A percentile compares a stretch with the other conserved stretches of the same genome.
phyloP scores from a whole-genome alignment of 2,329 filamentous ascomycete species.

The Torrubiella hemipterigena region DNA sequence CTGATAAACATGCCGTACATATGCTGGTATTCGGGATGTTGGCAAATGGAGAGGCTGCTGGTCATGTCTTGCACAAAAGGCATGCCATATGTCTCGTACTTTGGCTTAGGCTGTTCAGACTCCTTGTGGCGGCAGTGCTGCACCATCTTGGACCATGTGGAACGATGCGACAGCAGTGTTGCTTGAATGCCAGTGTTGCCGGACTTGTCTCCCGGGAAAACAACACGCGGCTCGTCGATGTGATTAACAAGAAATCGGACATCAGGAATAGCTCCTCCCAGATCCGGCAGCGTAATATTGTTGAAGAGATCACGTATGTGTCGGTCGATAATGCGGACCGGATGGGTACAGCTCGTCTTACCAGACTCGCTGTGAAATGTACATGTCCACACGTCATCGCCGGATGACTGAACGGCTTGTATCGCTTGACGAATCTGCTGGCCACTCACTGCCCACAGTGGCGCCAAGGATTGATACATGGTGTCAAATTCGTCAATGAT shows the following conservation, averaged over 20 bases:
- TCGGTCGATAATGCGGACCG: slow-evolving; percentile 18
- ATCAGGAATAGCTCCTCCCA: slow-evolving; percentile 18
- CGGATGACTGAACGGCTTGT: slow-evolving; percentile 10
- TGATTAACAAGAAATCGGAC: slow-evolving; percentile 32
- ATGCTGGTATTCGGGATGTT: slow-evolving; percentile 27
- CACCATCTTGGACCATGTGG: too few relatives aligned
- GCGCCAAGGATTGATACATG: slow-evolving; percentile 25
- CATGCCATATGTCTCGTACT: slow-evolving; percentile 14
- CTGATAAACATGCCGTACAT: slow-evolving; percentile 32
- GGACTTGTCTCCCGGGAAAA: slow-evolving; percentile 10
- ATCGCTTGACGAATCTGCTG: slow-evolving; percentile 18
- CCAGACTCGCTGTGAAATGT: slow-evolving; percentile 12
- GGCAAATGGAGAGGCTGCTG: slow-evolving; percentile 25
- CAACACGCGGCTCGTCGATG: slow-evolving; percentile 34
- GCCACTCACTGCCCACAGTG: slow-evolving; percentile 27
- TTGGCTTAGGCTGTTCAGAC: too few relatives aligned
- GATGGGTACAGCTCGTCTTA: slow-evolving; percentile 21
- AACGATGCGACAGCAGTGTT: slow-evolving; percentile 15
- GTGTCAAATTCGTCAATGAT: slow-evolving; percentile 40
- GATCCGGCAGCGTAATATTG: slow-evolving; percentile 12
- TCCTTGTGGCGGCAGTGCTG: too few relatives aligned
- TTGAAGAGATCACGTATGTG: slow-evolving; percentile 19
- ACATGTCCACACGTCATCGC: slow-evolving; percentile 25
- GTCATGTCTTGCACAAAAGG: slow-evolving; percentile 22
- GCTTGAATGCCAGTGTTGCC: slow-evolving; percentile 1